Base-by-base conservation (phyloP, 495 filamentous ascomycete species). In the Choiromyces venosus region DNA sequence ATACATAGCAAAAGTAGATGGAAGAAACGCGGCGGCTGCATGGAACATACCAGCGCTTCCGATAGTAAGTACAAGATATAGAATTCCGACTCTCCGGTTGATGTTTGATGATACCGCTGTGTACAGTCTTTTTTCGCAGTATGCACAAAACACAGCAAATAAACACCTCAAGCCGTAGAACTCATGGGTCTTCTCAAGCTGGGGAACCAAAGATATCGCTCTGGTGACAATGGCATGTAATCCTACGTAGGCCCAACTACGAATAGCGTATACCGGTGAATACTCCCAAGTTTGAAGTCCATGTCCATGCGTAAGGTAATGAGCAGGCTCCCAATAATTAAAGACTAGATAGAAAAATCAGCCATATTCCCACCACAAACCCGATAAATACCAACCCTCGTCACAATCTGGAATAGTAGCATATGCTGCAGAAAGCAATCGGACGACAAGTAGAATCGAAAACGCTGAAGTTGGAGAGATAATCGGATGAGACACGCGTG, bases 281-380 rank as follows among this genome's bases (percentile, higher is more conserved):
- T 98, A 99, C 82, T 99, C 96, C 96, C 96, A 99, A 21, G 96
- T 99, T 83, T 99, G 92, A 42, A 98, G 84, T 38, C 96, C 96
- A 80, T 94, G 94, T 80, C 92, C 92, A 85, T 97, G 93, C 73
- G 88, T 89, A 38, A 99, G 87, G 82, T 97, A 99, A 83, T 99
- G 96, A 0, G 93, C 89, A 1, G 96, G 95, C 79, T 99, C 96
- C 96, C 96, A 99, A 84, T 96, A 99, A 80, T 99, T 99, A 86
- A 96, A 99, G 5, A 94, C 93, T 81, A 67, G 7, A 38, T n/a
- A 38, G 36, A 38, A 38, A 19, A 37, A 70, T 70, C 68, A 61
- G 52, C 52, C 52, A 61, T 29, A 61, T 61, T 61, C 52, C 14
- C 52, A 61, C 52, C 52, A 4, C n/a, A 61, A 8, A 4, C 9